Evolutionary conservation across 2,329 filamentous ascomycete species (phyloP), one percentile per base, ranked within the genome.

Genomic region (Aspergillus uvarum): DNA sequence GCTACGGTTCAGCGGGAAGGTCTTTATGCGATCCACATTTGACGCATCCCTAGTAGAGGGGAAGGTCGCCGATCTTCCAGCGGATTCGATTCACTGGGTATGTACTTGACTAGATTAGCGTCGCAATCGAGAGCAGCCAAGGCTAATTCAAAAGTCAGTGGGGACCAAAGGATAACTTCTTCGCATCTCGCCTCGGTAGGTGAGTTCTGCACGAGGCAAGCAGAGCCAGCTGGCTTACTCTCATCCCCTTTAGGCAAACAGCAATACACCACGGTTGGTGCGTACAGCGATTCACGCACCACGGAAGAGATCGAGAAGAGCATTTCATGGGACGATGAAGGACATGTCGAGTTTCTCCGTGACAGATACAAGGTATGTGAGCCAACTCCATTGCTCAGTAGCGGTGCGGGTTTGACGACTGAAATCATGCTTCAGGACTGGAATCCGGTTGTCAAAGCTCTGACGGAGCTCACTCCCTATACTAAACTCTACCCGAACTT

Each of bases 21-120:
- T 80, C 5, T 74, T 77, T 6, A 76, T 81, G 57, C 74, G 80
- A 12, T 77, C 80, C 12, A 80, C 80, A 0, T 82, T 81, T 44
- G 76, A 79, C 51, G 65, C 69, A 1, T 75, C 75, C 0, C 69
- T 77, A 62, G 70, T 82, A 2, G 68, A 71, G 8, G 42, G 47
- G 31, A 71, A 77, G 54, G 74, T 82, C 19, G 65, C 71, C 5
- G 72, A 76, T 35, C 32, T 35, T 6, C 47, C 63, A 80, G 26
- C 77, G 70, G 79, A 82, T 61, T 79, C 80, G 1, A 73, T 73
- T 6, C 80, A 82, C 60, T 74, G 71, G 71, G 68, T 71, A 63
- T 29, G 16, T 5, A 44, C 38, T 44, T 14, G 6, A 8, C 14
- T 16, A 3, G 6, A 8, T 5, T 16, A 3, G 4, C 4, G 14